Base-by-base conservation (phyloP, 2,329 filamentous ascomycete genomes). In the Fonsecaea pedrosoi region DNA sequence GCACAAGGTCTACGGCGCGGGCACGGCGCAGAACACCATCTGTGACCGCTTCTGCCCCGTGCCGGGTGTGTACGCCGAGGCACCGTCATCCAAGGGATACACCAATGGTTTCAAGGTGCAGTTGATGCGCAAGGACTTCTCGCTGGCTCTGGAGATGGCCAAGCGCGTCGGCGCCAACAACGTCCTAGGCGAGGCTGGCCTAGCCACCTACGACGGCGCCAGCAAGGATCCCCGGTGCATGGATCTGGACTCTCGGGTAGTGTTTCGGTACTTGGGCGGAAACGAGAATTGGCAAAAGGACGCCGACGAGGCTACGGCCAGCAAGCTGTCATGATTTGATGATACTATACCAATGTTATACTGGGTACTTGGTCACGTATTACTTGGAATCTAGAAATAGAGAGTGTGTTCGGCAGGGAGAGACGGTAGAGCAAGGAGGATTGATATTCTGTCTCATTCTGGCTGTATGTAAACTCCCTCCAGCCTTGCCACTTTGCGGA, bases 91-190 rank as follows among this genome's bases (percentile, higher is more conserved):
- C 2, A 81, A 82, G 25, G 83, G 81, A 0, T 86, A 85, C 72
- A 75, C 81, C 62, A 82, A 83, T 2, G 86, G 86, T 0, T 88
- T 89, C 74, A 83, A 85, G 60, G 82, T 88, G 7, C 81, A 87
- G 72, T 71, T 88, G 71, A 88, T 88, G 85, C 79, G 79, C 67
- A 88, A 88, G 74, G 86, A 88, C 72, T 84, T 88, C 67, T 77
- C 78, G 0, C 71, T 88, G 8, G 86, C 85, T 0, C 77, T 87
- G 0, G 82, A 86, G 6, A 83, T 84, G 77, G 86, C 85, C n/a
- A 77, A 82, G 68, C 75, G 80, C 7, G 81, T 87, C 2, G 85
- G 82, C 0, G 79, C 83, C 10, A 78, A 76, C 53, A 78, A 85
- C 65, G 81, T 82, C 1, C 73, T 88, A 45, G 85, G 85, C 1